Base-by-base conservation (phyloP, 2,329 filamentous ascomycete species). In the Xylariaceae sp. region DNA sequence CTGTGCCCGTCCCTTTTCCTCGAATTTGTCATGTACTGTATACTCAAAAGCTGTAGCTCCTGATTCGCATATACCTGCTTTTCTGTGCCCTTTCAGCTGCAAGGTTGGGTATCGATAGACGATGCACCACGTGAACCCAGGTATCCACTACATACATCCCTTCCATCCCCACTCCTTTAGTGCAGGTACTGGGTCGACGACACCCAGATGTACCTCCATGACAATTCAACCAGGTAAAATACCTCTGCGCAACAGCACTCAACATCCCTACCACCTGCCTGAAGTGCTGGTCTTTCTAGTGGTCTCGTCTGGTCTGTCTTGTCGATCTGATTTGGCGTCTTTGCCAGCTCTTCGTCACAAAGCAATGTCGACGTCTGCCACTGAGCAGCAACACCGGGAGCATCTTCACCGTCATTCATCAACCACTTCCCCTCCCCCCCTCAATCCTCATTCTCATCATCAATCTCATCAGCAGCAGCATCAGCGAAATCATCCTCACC, bases 351-450 rank as follows among this genome's bases (percentile, higher is more conserved):
- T 56, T 42, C 47, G 47, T 56, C 47, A 50, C 53, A 58, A 53
- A 62, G 64, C 65, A 61, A 72, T 72, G 69, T 67, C 69, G 58
- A 67, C 66, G 52, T 46, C 62, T 57, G 58, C 60, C 55, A 57
- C 61, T 37, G 59, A 61, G 47, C 56, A 64, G 50, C 59, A 59
- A 62, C 68, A 60, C 62, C 69, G 53, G 30, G 55, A 57, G 30
- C 50, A 54, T 64, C 68, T 47, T 60, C 65, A 52, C 56, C 59
- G 59, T 56, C 56, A 60, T 50, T 55, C 55, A 50, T 58, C 55
- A 34, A 59, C 60, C 47, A 49, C 53, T 67, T 53, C 65, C 58
- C 62, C 68, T 48, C 58, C 66, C 51, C 65, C 67, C 53, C 67
- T 51, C 58, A 68, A 58, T 61, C 64, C 55, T 59, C 60, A 62